phyloP scores from a whole-genome alignment of 1,284 basidiomycete genomes.

The Fomitiporia mediterranea region DNA sequence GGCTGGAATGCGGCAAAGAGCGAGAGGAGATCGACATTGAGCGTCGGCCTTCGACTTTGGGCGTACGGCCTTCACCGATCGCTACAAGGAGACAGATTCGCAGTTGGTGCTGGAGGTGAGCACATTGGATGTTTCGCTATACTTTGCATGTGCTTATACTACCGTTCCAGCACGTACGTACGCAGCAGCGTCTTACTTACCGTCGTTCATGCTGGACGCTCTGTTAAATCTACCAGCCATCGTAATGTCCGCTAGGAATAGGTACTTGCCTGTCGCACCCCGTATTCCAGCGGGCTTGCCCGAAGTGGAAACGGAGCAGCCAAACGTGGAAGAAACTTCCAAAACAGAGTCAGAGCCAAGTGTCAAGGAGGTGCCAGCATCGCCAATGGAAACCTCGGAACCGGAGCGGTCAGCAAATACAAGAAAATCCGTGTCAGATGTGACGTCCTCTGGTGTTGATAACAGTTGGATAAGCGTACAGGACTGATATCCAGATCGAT shows the following conservation, averaged over 20 bases:
- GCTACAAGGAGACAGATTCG: conserved; percentile 58
- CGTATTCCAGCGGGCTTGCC: conserved; percentile 26
- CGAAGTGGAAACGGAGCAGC: conserved; percentile 23
- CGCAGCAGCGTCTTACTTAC: conserved; percentile 58
- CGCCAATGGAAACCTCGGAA: conserved; percentile 38
- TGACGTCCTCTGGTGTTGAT: conserved; percentile 32
- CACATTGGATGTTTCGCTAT: conserved; percentile 3
- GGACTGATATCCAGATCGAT: conserved; percentile 12
- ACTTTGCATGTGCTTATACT: neutral
- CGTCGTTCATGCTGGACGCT: conserved; percentile 57
- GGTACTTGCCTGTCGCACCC: conserved; percentile 47
- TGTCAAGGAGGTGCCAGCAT: neutral
- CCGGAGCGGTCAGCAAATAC: conserved; percentile 61
- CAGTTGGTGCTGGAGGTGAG: conserved; percentile 71
- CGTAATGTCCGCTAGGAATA: conserved; percentile 57
- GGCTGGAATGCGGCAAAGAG: conserved; percentile 47
- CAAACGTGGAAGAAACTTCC: conserved; percentile 12
- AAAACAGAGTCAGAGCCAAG: neutral
- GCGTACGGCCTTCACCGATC: conserved; percentile 38
- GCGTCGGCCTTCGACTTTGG: conserved; percentile 41
- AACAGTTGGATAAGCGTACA: conserved; percentile 66
- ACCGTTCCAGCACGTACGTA: conserved; percentile 22
- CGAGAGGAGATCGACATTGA: conserved; percentile 34
- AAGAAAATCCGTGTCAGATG: conserved; percentile 39
- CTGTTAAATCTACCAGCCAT: conserved; percentile 62